Percentiles rank a stretch among this genome's conserved stretches.
Evolutionary conservation across 2,329 filamentous ascomycete genomes (phyloP).

Genomic region (Phialemoniopsis sp.): DNA sequence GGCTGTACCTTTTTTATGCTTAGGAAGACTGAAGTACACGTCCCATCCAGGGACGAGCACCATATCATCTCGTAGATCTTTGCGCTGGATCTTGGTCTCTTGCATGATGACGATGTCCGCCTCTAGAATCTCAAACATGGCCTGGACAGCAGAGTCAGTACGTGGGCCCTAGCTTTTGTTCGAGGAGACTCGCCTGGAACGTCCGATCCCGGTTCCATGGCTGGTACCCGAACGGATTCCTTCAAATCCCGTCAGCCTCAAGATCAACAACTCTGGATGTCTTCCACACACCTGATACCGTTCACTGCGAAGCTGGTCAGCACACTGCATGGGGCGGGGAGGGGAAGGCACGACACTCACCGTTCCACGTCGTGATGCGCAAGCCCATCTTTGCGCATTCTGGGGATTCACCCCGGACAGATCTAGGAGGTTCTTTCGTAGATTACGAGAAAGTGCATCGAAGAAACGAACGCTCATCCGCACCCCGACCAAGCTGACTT

Average conservation of each 20-base stretch:
- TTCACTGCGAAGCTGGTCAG: conserved; percentile 54
- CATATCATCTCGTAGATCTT: conserved; percentile 92
- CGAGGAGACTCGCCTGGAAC: conserved; percentile 50
- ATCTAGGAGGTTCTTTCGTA: no score
- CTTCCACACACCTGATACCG: conserved; percentile 58
- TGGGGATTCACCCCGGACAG: neutral
- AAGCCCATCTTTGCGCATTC: conserved; percentile 54
- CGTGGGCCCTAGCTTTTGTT: neutral
- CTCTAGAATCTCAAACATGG: conserved; percentile 92
- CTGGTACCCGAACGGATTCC: conserved; percentile 80
- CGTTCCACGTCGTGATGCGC: conserved; percentile 85
- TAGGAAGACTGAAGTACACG: conserved; percentile 89
- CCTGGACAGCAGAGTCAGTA: conserved; percentile 33
- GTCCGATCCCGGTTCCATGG: conserved; percentile 72
- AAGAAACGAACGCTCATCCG: neutral
- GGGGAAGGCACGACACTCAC: conserved; percentile 35
- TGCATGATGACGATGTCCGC: conserved; percentile 94
- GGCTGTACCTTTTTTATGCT: conserved; percentile 77
- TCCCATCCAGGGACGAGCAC: conserved; percentile 94
- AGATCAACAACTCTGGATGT: neutral
- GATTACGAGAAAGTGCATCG: neutral
- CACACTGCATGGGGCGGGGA: conserved; percentile 3
- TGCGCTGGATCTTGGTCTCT: conserved; percentile 92
- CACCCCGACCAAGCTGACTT: neutral
- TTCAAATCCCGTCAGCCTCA: conserved; percentile 20